These are phyloP conservation scores for Penicillium waksmanii DNA, from an alignment of 495 filamentous ascomycete genomes.

Conservation along the genomic window DNA sequence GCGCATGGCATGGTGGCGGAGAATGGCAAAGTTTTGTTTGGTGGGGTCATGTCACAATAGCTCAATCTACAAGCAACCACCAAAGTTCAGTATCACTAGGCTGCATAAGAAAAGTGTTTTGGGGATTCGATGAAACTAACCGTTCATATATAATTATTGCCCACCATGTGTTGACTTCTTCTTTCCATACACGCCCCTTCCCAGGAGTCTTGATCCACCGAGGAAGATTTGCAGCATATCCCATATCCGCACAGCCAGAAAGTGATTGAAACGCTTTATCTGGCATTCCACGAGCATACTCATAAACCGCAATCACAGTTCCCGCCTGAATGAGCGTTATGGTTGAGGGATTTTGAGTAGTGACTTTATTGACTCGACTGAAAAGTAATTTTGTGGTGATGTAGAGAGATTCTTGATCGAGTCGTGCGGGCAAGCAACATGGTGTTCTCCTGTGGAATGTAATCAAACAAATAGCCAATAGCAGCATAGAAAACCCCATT, in stretches of 20 bases:
- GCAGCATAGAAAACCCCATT: constrained; percentile 5
- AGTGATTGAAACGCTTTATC: constrained; percentile 6
- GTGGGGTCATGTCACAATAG: not conserved
- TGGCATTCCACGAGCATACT: constrained; percentile 10
- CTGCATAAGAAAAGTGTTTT: not conserved
- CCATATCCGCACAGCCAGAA: constrained; percentile 6
- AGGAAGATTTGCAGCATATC: constrained; percentile 6
- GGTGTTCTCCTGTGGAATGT: not conserved
- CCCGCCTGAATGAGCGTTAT: constrained; percentile 8
- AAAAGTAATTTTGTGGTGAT: constrained; percentile 11
- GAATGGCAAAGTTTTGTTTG: constrained; percentile 1
- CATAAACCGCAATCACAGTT: constrained; percentile 6
- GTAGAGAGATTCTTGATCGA: constrained; percentile 8
- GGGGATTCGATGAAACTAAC: not conserved
- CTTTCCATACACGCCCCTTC: constrained; percentile 4
- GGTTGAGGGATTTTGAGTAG: not conserved
- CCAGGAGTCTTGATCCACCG: not conserved
- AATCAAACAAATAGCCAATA: constrained; percentile 8
- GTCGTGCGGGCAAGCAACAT: not conserved
- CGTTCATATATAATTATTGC: constrained; percentile 9
- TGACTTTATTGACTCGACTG: not conserved
- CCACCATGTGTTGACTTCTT: constrained; percentile 15
- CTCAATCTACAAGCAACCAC: constrained; percentile 3
- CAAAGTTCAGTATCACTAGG: not conserved
- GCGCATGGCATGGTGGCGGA: constrained; percentile 8